Evolutionary conservation across 1,284 basidiomycete species (phyloP).

Genomic region (Tausonia pullulans): DNA sequence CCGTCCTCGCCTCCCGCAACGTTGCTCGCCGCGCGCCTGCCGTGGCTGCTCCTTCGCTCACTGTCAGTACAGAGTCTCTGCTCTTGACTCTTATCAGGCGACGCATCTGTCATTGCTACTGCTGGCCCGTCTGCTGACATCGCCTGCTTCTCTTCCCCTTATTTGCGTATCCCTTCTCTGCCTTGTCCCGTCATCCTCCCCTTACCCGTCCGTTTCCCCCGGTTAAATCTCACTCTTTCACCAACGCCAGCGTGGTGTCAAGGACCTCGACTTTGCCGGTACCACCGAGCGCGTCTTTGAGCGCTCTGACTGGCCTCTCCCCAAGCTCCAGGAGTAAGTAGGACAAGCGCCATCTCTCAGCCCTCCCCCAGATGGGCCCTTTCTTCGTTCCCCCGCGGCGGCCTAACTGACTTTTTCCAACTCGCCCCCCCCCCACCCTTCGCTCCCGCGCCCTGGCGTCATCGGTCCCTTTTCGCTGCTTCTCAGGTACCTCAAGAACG

Average conservation of each 20-base stretch:
- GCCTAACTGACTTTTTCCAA: background rate
- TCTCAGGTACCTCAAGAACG: slow-evolving; percentile 82
- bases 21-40: slow-evolving; percentile 6
- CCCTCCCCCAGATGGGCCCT: background rate
- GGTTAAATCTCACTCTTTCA: slow-evolving; percentile 5
- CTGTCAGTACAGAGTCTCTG: slow-evolving; percentile 24
- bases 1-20: slow-evolving; percentile 9
- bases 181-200: background rate
- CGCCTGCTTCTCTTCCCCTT: background rate
- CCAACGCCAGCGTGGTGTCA: slow-evolving; percentile 57
- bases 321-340: slow-evolving; percentile 79
- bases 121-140: background rate
- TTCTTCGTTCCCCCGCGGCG: background rate
- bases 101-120: too few species aligned
- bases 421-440: background rate
- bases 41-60: slow-evolving; percentile 27
- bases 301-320: slow-evolving; percentile 93
- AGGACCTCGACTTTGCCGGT: slow-evolving; percentile 97
- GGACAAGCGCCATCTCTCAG: background rate
- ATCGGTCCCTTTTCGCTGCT: background rate
- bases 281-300: slow-evolving; percentile 94
- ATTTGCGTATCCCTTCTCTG: background rate
- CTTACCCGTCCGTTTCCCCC: background rate
- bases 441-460: background rate
- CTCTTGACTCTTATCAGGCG: background rate